Conservation (phyloP, 345 rosid genomes). For the Gossypium rotundifolium region DNA sequence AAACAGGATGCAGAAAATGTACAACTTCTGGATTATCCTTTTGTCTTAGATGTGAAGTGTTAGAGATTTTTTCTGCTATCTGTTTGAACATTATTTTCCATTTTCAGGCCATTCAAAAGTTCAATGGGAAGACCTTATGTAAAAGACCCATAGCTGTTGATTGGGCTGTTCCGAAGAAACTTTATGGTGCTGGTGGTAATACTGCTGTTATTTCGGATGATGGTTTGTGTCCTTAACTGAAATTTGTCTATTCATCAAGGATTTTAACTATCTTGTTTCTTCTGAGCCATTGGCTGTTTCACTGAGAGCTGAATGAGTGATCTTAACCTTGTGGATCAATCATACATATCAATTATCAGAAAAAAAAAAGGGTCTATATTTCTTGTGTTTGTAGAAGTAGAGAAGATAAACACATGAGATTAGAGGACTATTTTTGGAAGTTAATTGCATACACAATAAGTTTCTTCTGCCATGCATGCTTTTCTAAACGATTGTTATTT, state of each 20-base stretch:
- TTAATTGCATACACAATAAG: neutral
- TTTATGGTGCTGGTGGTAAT: constrained; percentile 45
- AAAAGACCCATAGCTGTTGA: constrained; percentile 89
- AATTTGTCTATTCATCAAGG: neutral
- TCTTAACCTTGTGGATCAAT: neutral
- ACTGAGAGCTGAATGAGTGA: neutral
- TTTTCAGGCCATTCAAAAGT: constrained; percentile 79
- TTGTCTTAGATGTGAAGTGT: neutral
- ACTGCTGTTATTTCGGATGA: constrained; percentile 40
- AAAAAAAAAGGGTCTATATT: neutral
- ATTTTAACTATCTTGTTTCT: neutral
- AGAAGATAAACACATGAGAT: neutral
- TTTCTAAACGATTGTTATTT: neutral
- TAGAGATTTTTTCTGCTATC: neutral
- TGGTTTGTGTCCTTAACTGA: constrained; percentile 35
- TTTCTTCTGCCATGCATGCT: neutral
- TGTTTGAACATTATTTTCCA: constrained; percentile 11
- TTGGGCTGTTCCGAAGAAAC: constrained; percentile 92
- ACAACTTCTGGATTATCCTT: constrained; percentile 22
- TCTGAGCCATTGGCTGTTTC: neutral
- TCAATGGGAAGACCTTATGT: constrained; percentile 67
- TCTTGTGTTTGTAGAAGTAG: neutral
- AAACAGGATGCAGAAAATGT: constrained; percentile 87
- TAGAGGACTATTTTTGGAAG: neutral
- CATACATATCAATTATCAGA: neutral